Base-by-base conservation (phyloP, 78 protist species). In the Neovahlkampfia damariscottae region DNA sequence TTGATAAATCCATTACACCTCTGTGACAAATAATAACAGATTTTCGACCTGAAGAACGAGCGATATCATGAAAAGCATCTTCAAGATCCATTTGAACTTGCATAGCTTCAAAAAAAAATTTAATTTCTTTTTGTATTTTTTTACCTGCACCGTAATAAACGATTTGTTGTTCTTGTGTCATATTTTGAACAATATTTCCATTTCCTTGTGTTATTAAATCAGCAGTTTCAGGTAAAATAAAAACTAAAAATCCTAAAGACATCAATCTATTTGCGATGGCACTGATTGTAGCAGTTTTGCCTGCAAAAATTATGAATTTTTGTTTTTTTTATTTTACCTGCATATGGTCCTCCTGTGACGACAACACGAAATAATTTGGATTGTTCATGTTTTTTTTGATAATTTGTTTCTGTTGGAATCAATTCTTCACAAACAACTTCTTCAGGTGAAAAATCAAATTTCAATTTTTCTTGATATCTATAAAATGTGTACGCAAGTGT, bases 321-420 rank as follows among this genome's bases (percentile, higher is more conserved):
- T n/a, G n/a, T n/a, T n/a, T n/a, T n/a, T n/a, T n/a, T n/a, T n/a
- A n/a, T n/a, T n/a, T n/a, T n/a, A 2, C 80, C 80, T 28, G 78
- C 80, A 7, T 75, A 77, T 7, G 80, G 80, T 3, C 80, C 80
- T 37, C 80, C 80, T 2, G 80, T 77, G n/a, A 77, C 3, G n/a
- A 77, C 80, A 4, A 77, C 29, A 30, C 7, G 5, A 30, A 30
- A 69, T 69, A 69, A n/a, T n/a, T n/a, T n/a, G n/a, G n/a, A n/a
- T n/a, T n/a, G n/a, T n/a, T n/a, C n/a, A n/a, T n/a, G n/a, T n/a
- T n/a, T n/a, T n/a, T n/a, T n/a, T n/a, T n/a, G n/a, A n/a, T n/a
- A n/a, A n/a, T n/a, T n/a, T n/a, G n/a, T n/a, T n/a, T n/a, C n/a
- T n/a, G n/a, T n/a, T n/a, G n/a, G n/a, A n/a, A n/a, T n/a, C n/a